phyloP scores from a whole-genome alignment of 2,329 filamentous ascomycete species.

The Scedosporium apiospermum region DNA sequence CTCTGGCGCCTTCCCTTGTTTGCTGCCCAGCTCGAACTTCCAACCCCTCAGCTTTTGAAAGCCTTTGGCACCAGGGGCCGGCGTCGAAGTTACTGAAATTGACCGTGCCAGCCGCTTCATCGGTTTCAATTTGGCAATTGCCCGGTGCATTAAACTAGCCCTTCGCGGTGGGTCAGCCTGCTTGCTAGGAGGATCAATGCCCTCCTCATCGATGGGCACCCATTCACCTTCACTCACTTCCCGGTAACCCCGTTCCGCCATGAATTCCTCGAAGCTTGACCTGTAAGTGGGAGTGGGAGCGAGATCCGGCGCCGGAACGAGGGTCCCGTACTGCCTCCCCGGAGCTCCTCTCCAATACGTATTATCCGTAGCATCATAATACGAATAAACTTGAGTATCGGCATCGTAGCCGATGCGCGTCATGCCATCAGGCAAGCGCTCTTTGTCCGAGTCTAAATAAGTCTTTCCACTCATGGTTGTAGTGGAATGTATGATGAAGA shows the following conservation, averaged over 20 bases:
- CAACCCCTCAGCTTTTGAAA: too few relatives aligned
- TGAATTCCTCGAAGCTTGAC: not conserved
- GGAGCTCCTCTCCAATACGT: constrained; percentile 36
- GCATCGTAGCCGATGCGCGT: constrained; percentile 45
- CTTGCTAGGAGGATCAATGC: too few relatives aligned
- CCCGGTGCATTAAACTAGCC: too few relatives aligned
- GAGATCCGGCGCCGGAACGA: not conserved
- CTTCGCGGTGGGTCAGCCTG: too few relatives aligned
- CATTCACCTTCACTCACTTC: not conserved
- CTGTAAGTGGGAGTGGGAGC: not conserved
- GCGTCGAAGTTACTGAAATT: too few relatives aligned
- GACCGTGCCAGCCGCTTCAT: too few relatives aligned
- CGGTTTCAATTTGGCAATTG: too few relatives aligned
- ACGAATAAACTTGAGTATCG: constrained; percentile 43
- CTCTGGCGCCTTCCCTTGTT: too few relatives aligned
- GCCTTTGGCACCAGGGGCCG: too few relatives aligned
- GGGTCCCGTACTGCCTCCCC: not conserved
- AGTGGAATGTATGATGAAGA: not conserved
- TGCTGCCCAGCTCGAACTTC: too few relatives aligned
- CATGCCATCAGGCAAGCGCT: constrained; percentile 46
- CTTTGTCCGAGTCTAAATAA: constrained; percentile 34
- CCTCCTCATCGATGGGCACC: not conserved
- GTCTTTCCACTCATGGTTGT: constrained; percentile 28
- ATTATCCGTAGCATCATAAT: constrained; percentile 33
- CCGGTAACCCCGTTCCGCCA: not conserved